Conservation (phyloP, 1,284 basidiomycete species). For the Dichomitus squalens region DNA sequence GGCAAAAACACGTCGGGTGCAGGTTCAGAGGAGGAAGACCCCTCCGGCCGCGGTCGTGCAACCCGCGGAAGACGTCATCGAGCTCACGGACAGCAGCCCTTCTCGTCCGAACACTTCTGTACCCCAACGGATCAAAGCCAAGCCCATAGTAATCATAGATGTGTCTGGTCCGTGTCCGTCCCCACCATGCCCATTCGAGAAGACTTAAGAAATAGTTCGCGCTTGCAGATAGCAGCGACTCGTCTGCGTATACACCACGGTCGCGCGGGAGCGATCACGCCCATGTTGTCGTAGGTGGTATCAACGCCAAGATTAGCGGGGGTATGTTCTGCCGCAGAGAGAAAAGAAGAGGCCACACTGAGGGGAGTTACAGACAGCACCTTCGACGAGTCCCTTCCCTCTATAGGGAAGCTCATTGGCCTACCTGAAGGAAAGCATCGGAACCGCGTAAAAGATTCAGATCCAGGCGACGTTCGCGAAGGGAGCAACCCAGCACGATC, state of each 20-base stretch:
- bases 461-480: no score
- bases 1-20: constrained; percentile 15
- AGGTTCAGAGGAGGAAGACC: constrained; percentile 10
- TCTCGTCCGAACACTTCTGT: neutral
- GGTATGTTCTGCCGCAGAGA: neutral
- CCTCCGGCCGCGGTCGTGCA: neutral
- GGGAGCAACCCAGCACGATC: no score
- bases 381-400: constrained; percentile 18
- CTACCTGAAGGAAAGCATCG: neutral
- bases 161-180: constrained; percentile 12
- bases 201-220: neutral
- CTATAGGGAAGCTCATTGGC: constrained; percentile 10
- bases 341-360: neutral
- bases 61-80: constrained; percentile 19
- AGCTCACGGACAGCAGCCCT: constrained; percentile 26
- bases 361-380: constrained; percentile 4
- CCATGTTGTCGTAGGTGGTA: neutral
- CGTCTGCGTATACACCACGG: neutral
- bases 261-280: neutral
- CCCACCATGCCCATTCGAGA: neutral
- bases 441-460: neutral
- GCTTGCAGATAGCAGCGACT: neutral
- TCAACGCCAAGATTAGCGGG: neutral
- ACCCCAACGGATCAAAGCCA: no score
- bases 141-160: constrained; percentile 14